phyloP scores from a whole-genome alignment of 1,284 basidiomycete genomes.

The Tilletia walkeri region DNA sequence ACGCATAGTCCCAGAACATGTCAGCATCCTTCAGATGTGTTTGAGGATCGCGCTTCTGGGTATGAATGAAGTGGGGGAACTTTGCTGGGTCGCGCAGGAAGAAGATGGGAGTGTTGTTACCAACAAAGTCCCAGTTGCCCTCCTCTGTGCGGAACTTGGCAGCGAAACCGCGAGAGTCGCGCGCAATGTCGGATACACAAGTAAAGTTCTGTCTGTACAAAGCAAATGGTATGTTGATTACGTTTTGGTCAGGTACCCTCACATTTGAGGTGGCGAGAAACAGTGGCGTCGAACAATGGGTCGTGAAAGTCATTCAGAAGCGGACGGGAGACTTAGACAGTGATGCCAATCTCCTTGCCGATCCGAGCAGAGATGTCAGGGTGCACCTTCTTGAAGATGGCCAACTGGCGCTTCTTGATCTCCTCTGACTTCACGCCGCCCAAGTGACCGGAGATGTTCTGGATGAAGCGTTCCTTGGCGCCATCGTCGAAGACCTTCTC shows the following conservation, averaged over 20 bases:
- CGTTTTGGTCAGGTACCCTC: no score
- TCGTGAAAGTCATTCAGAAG: no score
- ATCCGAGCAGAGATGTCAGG: slow-evolving; percentile 15
- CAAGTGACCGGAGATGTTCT: slow-evolving; percentile 19
- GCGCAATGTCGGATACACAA: slow-evolving; percentile 69
- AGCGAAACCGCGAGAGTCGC: slow-evolving; percentile 88
- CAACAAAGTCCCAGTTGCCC: slow-evolving; percentile 84
- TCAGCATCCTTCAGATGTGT: slow-evolving; percentile 70
- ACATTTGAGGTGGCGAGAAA: no score
- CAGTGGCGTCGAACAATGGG: no score
- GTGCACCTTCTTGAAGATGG: slow-evolving; percentile 20
- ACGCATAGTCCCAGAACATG: slow-evolving; percentile 71
- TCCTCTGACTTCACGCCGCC: slow-evolving; percentile 17
- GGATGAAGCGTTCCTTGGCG: slow-evolving; percentile 17
- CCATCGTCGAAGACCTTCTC: slow-evolving; percentile 21
- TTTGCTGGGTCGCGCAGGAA: slow-evolving; percentile 69
- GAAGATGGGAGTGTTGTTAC: slow-evolving; percentile 74
- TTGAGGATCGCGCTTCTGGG: slow-evolving; percentile 86
- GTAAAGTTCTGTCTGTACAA: no score
- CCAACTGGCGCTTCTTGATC: slow-evolving; percentile 20
- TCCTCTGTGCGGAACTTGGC: slow-evolving; percentile 85
- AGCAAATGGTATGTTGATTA: no score
- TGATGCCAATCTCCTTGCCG: slow-evolving; percentile 12
- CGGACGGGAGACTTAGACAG: neutral
- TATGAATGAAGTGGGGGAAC: slow-evolving; percentile 83